Base-by-base conservation (phyloP, 2,329 filamentous ascomycete species). In the Verticillium zaregamsianum region DNA sequence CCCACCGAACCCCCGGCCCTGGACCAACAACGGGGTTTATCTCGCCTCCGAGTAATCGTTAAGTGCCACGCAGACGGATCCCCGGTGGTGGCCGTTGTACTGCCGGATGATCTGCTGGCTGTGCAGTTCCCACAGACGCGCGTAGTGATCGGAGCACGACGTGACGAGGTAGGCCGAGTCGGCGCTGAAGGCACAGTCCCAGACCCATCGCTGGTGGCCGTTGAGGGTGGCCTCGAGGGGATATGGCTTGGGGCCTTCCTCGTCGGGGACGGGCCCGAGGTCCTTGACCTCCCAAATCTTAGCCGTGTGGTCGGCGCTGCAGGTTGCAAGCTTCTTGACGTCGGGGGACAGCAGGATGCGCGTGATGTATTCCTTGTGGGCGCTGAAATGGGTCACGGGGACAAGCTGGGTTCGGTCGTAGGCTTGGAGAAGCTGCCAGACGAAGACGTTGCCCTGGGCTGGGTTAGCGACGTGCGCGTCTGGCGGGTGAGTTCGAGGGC, bases 101-200 rank as follows among this genome's bases (percentile, higher is more conserved):
- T 97, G 93, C 56, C 93, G 84, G 69, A 97, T 97, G 66, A 97
- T 93, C 70, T 89, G 89, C 75, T 96, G 92, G 67, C 89, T 93
- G 66, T 84, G 81, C 66, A 97, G 80, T 79, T 97, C 93, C 93
- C 93, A 97, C 61, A 97, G 79, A 20, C 93, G 84, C 2, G 93
- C 93, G 72, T 96, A 97, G 74, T 97, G 93, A 73, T 97, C 93
- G 52, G 90, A 94, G 73, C 92, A 97, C 5, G 93, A 93, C 0
- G 93, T 97, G 14, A 97, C 93, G 7, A 97, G 81, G 71, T 97
- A 97, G 0, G 93, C 93, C 37, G 90, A 93, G 73, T 97, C 93
- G 31, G 93, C 93, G 64, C 90, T 94, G 77, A 97, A 97, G 1
- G 93, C 93, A 71, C 93, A 97, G 74, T 97, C 93, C 93, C 93